These are phyloP conservation scores for Grigorovia jiainica DNA, from an alignment of 805 yeast genomes.

Conservation along the genomic window DNA sequence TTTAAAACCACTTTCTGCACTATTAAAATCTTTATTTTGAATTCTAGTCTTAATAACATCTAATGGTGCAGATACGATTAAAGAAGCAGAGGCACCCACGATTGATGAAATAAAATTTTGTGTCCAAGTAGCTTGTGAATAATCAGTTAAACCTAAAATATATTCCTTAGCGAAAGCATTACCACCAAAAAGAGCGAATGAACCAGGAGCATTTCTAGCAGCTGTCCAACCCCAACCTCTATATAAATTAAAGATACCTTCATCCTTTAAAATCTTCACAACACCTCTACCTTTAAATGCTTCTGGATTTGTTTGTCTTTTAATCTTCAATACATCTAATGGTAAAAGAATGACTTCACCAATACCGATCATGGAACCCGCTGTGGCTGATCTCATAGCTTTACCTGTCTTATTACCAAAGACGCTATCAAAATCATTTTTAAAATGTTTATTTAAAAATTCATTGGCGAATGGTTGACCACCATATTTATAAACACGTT, in stretches of 20 bases:
- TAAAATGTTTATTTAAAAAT: conserved; percentile 68
- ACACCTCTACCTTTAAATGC: conserved; percentile 98
- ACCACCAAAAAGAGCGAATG: conserved; percentile 96
- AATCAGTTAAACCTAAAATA: conserved; percentile 76
- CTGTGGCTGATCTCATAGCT: conserved; percentile 93
- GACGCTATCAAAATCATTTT: conserved; percentile 53
- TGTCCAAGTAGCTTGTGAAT: conserved; percentile 84
- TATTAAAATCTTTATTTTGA: conserved; percentile 91
- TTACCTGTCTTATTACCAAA: conserved; percentile 95
- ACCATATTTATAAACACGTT: conserved; percentile 97
- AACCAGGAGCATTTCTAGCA: conserved; percentile 99
- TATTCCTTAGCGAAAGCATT: conserved; percentile 98
- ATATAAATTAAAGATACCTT: conserved; percentile 78
- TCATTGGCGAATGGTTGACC: conserved; percentile 99
- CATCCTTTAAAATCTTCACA: conserved; percentile 73
- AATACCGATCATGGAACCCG: conserved; percentile 94
- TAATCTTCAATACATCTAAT: conserved; percentile 90
- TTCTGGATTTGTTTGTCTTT: conserved; percentile 99
- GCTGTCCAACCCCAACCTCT: conserved; percentile 99
- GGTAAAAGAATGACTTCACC: conserved; percentile 96
- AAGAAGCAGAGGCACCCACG: conserved; percentile 92
- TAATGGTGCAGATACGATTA: conserved; percentile 93
- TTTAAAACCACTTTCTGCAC: conserved; percentile 88
- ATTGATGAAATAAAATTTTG: conserved; percentile 94
- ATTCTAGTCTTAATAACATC: conserved; percentile 98